Conservation (phyloP, 164 flowering plant species). For the Chimonanthus salicifolius region DNA sequence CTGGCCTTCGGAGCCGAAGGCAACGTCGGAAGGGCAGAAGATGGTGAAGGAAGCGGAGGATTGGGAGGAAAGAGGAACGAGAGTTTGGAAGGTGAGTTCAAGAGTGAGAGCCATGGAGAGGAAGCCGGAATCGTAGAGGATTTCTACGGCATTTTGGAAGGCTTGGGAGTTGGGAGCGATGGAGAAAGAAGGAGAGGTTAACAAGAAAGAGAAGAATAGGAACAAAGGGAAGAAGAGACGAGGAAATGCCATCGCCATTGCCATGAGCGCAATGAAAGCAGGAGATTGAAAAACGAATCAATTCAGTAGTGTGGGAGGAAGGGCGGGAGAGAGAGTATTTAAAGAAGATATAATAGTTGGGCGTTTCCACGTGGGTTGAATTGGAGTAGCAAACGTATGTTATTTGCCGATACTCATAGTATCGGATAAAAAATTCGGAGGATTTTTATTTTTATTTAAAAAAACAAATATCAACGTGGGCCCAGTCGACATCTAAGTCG, state of each 20-base stretch:
- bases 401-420: too few relatives aligned
- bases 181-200: background rate
- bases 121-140: constrained; percentile 39
- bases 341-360: background rate
- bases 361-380: too few relatives aligned
- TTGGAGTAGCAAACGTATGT: too few relatives aligned
- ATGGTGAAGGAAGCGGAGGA: constrained; percentile 28
- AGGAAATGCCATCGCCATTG: background rate
- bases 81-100: constrained; percentile 27
- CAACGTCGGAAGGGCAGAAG: constrained; percentile 51
- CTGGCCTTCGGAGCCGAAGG: constrained; percentile 51
- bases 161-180: constrained; percentile 2
- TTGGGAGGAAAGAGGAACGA: constrained; percentile 10
- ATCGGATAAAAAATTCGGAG: too few relatives aligned
- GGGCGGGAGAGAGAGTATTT: background rate
- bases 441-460: too few relatives aligned
- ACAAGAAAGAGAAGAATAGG: background rate
- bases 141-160: constrained; percentile 29
- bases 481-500: too few relatives aligned
- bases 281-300: background rate
- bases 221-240: too few relatives aligned
- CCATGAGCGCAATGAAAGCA: background rate
- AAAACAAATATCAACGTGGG: too few relatives aligned
- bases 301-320: background rate
- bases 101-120: constrained; percentile 50